These are phyloP conservation scores for Blumeria hordei DNA, from an alignment of 2,329 filamentous ascomycete genomes.

Conservation along the genomic window DNA sequence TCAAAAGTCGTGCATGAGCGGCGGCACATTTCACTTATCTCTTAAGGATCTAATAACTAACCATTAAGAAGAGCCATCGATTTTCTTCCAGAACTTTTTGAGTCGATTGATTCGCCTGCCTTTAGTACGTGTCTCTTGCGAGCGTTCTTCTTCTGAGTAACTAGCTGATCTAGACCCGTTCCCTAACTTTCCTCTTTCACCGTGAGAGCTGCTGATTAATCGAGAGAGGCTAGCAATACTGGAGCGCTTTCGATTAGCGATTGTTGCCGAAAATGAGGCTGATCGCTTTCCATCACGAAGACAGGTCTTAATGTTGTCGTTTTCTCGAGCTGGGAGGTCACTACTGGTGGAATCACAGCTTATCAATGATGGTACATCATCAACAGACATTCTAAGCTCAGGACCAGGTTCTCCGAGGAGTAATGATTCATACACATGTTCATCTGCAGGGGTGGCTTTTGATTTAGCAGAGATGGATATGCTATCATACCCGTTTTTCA, in stretches of 20 bases:
- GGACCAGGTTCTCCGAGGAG: conserved; percentile 52
- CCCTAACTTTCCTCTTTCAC: conserved; percentile 50
- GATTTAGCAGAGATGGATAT: conserved; percentile 42
- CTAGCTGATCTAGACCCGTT: conserved; percentile 30
- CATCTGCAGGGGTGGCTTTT: conserved; percentile 30
- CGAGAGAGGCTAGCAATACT: conserved; percentile 57
- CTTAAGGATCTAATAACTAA: too few relatives aligned
- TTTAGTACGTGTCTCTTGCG: conserved; percentile 39
- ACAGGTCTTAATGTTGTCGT: conserved; percentile 17
- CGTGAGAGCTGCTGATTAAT: conserved; percentile 50
- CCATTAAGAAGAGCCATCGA: not conserved
- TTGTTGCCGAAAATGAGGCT: conserved; percentile 33
- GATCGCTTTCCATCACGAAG: conserved; percentile 33
- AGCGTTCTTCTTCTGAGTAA: conserved; percentile 28
- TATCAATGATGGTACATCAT: conserved; percentile 50
- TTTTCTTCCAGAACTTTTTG: conserved; percentile 51
- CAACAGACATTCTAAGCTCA: conserved; percentile 43
- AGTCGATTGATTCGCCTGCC: conserved; percentile 47
- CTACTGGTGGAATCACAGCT: conserved; percentile 61
- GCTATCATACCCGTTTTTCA: conserved; percentile 1
- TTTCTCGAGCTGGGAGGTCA: conserved; percentile 18
- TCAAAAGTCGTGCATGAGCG: too few relatives aligned
- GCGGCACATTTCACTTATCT: too few relatives aligned
- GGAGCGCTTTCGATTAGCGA: conserved; percentile 42
- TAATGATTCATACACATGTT: conserved; percentile 35